These are phyloP conservation scores for Sporisorium exsertum DNA, from an alignment of 1,284 basidiomycete species.

Conservation along the genomic window DNA sequence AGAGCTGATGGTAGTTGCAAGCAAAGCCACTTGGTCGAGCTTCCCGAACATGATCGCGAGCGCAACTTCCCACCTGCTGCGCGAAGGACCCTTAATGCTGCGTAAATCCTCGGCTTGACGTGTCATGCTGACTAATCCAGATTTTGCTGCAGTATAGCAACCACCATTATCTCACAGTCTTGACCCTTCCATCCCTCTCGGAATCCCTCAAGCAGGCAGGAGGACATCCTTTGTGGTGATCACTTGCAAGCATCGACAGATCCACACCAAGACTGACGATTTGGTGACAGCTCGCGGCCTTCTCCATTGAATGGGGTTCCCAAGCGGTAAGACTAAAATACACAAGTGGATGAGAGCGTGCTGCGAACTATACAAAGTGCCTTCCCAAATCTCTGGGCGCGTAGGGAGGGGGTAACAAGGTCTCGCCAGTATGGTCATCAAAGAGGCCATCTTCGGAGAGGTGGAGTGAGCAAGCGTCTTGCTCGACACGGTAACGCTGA, in stretches of 20 bases:
- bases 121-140: conserved; percentile 11
- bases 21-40: not conserved
- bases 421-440: conserved; percentile 37
- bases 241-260: too few species aligned
- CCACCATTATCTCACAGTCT: too few species aligned
- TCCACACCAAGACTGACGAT: too few species aligned
- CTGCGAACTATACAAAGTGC: conserved; percentile 24
- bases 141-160: not conserved
- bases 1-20: conserved; percentile 7
- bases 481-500: conserved; percentile 31
- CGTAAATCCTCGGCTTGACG: not conserved
- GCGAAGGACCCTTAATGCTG: conserved; percentile 19
- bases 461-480: conserved; percentile 35
- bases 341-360: not conserved
- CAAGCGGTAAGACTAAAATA: not conserved
- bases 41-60: not conserved
- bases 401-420: conserved; percentile 38
- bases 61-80: conserved; percentile 18
- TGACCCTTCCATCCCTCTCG: too few species aligned
- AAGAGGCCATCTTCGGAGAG: conserved; percentile 34
- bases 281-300: not conserved
- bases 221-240: too few species aligned
- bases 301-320: not conserved
- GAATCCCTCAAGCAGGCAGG: too few species aligned
- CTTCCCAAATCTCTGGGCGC: conserved; percentile 26